Percentiles rank a stretch among this genome's conserved stretches.
Evolutionary conservation across 2,329 filamentous ascomycete genomes (phyloP).

Genomic region (Fusarium pseudograminearum): DNA sequence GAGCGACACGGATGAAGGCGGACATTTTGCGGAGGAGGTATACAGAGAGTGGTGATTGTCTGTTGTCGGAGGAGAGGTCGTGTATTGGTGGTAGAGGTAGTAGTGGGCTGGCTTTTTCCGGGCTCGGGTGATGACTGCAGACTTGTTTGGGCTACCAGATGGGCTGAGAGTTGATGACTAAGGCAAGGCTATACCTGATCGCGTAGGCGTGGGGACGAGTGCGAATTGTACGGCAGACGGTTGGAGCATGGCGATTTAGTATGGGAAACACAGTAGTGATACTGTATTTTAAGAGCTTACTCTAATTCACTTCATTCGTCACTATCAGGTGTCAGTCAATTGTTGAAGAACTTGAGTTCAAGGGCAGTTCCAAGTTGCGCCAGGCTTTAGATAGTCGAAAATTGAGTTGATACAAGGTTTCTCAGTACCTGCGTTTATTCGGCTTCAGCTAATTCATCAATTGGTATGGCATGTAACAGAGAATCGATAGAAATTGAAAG

Average conservation of each 20-base stretch:
- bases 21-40: slow-evolving; percentile 67
- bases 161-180: slow-evolving; percentile 52
- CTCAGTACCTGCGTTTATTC: not conserved
- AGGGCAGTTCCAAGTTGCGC: not conserved
- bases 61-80: slow-evolving; percentile 30
- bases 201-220: slow-evolving; percentile 42
- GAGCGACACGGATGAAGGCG: slow-evolving; percentile 76
- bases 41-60: slow-evolving; percentile 44
- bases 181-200: slow-evolving; percentile 47
- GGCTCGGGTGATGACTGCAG: slow-evolving; percentile 50
- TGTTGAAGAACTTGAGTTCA: not conserved
- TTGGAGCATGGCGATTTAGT: not conserved
- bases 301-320: slow-evolving; percentile 43
- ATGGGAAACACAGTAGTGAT: slow-evolving; percentile 34
- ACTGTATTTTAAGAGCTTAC: slow-evolving; percentile 45
- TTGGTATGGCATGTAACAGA: slow-evolving; percentile 15
- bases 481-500: slow-evolving; percentile 1
- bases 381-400: no score
- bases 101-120: slow-evolving; percentile 45
- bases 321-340: slow-evolving; percentile 5
- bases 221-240: slow-evolving; percentile 43
- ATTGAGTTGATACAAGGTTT: not conserved
- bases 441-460: not conserved
- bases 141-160: slow-evolving; percentile 50
- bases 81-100: slow-evolving; percentile 43